A percentile compares a stretch with the other conserved stretches of the same genome.
These are phyloP conservation scores for Lodderomyces oxycetoniae DNA, from an alignment of 1,139 yeast genomes.

Conservation along the genomic window DNA sequence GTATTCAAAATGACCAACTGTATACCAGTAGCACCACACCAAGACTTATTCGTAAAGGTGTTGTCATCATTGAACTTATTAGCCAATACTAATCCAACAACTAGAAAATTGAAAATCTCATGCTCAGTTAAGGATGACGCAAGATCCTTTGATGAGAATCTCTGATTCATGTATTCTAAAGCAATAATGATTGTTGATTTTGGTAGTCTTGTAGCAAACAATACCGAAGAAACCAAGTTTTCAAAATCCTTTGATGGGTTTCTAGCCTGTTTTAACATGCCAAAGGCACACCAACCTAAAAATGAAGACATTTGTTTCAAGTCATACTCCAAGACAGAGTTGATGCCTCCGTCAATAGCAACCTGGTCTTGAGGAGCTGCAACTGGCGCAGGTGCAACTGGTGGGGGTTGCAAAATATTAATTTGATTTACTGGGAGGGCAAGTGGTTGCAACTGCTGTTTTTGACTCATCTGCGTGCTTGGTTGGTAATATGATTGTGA, in stretches of 20 bases:
- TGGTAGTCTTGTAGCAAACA: conserved; percentile 88
- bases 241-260: conserved; percentile 54
- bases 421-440: conserved; percentile 1
- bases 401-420: background rate
- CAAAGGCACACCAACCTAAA: conserved; percentile 61
- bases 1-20: conserved; percentile 54
- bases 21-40: conserved; percentile 93
- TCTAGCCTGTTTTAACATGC: conserved; percentile 48
- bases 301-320: conserved; percentile 73
- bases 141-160: conserved; percentile 26
- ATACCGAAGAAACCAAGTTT: conserved; percentile 59
- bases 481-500: conserved; percentile 6
- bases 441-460: conserved; percentile 1
- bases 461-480: conserved; percentile 1
- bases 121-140: conserved; percentile 27
- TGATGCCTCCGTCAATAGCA: conserved; percentile 64
- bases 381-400: background rate
- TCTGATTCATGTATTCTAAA: conserved; percentile 63
- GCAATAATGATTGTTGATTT: conserved; percentile 75
- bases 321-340: conserved; percentile 74
- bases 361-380: conserved; percentile 12
- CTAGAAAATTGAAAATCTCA: conserved; percentile 58
- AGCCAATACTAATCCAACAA: conserved; percentile 73
- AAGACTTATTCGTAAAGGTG: conserved; percentile 89
- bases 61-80: conserved; percentile 96